Base-by-base conservation (phyloP, 1,139 yeast species). In the Williopsis jadinii region DNA sequence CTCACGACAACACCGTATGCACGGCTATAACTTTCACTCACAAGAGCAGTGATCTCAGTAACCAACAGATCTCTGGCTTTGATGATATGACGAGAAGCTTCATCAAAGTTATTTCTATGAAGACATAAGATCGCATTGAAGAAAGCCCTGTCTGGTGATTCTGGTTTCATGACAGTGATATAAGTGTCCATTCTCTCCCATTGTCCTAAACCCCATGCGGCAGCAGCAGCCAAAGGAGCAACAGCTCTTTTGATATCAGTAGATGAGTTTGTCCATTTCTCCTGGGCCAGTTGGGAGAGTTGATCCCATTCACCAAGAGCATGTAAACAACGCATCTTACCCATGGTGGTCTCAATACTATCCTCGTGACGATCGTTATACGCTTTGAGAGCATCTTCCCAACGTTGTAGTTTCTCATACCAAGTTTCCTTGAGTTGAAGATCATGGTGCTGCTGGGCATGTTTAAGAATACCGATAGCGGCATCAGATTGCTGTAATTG, bases 301-400 rank as follows among this genome's bases (percentile, higher is more conserved):
- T 84, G 86, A 50, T 90, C 97, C 98, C 98, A 94, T 63, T 92
- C 97, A 39, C 98, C 98, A 28, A 94, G 68, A 0, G 99, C 99
- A 66, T 92, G 97, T 48, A 90, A 69, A 64, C 97, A 90, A 62
- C 97, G 76, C 97, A 94, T 88, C 58, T 90, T 88, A 65, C 99
- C 99, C 90, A 92, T 80, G 2, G 92, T 84, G 3, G 88, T 82
- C 50, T 92, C 97, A 52, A 72, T 63, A 9, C 70, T 61, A 34
- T 66, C 66, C 12, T 69, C 71, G 47, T 77, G 84, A 58, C 92
- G 69, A 52, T 80, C 84, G 50, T 81, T 83, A 58, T 94, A 94
- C 0, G 97, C 97, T 41, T 77, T 75, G 49, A 92, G 68, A 0
- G 99, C 99, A 63, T 94, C 98, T 51, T 92, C 97, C 99, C 99